A percentile compares a stretch with the other conserved stretches of the same genome.
Conservation (phyloP, 306 rosid genomes). For the Chamaecrista fasciculata region DNA sequence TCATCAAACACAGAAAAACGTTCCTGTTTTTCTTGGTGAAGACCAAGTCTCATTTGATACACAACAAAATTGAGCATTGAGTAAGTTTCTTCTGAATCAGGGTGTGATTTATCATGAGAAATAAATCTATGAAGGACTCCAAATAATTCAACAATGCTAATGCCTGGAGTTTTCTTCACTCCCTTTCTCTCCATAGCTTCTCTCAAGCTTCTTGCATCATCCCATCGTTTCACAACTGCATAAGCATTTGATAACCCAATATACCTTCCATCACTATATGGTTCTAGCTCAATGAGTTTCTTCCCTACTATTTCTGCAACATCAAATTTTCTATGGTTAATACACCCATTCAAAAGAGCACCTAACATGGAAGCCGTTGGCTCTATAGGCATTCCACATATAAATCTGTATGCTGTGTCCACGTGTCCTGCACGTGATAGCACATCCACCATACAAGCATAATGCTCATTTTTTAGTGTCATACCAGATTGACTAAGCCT, state of each 20-base stretch:
- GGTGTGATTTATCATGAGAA: constrained; percentile 71
- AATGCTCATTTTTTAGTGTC: constrained; percentile 61
- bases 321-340: constrained; percentile 60
- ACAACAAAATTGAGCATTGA: constrained; percentile 49
- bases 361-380: constrained; percentile 78
- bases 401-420: constrained; percentile 53
- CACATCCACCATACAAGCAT: constrained; percentile 78
- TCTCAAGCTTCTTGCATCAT: constrained; percentile 64
- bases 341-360: constrained; percentile 65
- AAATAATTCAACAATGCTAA: constrained; percentile 64
- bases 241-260: constrained; percentile 67
- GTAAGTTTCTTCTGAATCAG: constrained; percentile 52
- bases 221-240: constrained; percentile 67
- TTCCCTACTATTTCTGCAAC: constrained; percentile 67
- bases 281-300: constrained; percentile 75
- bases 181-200: constrained; percentile 75
- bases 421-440: constrained; percentile 69
- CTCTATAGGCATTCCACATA: constrained; percentile 58
- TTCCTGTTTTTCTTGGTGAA: constrained; percentile 38
- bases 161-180: constrained; percentile 69
- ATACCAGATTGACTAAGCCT: constrained; percentile 46
- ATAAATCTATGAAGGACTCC: constrained; percentile 65
- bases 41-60: constrained; percentile 55
- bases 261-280: constrained; percentile 78
- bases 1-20: constrained; percentile 31